A percentile compares a stretch with the other conserved stretches of the same genome.
These are phyloP conservation scores for Fusarium continuum DNA, from an alignment of 2,329 filamentous ascomycete species.

Conservation along the genomic window DNA sequence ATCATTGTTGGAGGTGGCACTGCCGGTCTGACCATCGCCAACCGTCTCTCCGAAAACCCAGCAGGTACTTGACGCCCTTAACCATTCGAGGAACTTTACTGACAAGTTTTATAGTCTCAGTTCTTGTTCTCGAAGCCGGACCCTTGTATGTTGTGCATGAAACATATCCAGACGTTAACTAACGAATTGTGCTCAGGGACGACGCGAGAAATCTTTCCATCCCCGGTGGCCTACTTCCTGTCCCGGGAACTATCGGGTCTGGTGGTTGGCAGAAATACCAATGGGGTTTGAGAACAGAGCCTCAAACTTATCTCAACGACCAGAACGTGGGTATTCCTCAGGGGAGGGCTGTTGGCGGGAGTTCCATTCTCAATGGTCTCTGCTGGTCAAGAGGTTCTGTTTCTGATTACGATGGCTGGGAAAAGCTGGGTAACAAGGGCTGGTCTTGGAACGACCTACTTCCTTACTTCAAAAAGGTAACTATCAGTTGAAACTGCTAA, in stretches of 20 bases:
- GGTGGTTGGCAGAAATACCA: slow-evolving; percentile 11
- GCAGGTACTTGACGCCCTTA: slow-evolving; percentile 33
- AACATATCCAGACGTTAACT: not conserved
- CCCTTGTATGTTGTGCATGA: not conserved
- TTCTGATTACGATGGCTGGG: slow-evolving; percentile 57
- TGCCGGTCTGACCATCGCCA: slow-evolving; percentile 53
- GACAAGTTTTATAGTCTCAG: not conserved
- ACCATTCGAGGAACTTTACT: not conserved
- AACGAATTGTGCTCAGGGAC: not conserved
- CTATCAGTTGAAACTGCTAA: not conserved
- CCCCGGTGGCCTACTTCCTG: slow-evolving; percentile 9
- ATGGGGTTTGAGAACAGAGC: slow-evolving; percentile 44
- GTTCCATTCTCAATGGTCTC: slow-evolving; percentile 52
- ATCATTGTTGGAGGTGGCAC: slow-evolving; percentile 51
- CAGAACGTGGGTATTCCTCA: slow-evolving; percentile 42
- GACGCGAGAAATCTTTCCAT: slow-evolving; percentile 12
- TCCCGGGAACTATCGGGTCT: slow-evolving; percentile 11
- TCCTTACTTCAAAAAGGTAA: slow-evolving; percentile 56
- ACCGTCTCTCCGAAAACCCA: slow-evolving; percentile 51
- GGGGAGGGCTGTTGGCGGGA: slow-evolving; percentile 51
- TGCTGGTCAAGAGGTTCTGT: slow-evolving; percentile 49
- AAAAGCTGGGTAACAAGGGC: slow-evolving; percentile 54
- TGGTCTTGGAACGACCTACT: slow-evolving; percentile 52
- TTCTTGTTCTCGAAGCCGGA: slow-evolving; percentile 11
- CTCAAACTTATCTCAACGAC: slow-evolving; percentile 42